phyloP scores from a whole-genome alignment of 75 land plant species.

The Adiantum capillusveneris region DNA sequence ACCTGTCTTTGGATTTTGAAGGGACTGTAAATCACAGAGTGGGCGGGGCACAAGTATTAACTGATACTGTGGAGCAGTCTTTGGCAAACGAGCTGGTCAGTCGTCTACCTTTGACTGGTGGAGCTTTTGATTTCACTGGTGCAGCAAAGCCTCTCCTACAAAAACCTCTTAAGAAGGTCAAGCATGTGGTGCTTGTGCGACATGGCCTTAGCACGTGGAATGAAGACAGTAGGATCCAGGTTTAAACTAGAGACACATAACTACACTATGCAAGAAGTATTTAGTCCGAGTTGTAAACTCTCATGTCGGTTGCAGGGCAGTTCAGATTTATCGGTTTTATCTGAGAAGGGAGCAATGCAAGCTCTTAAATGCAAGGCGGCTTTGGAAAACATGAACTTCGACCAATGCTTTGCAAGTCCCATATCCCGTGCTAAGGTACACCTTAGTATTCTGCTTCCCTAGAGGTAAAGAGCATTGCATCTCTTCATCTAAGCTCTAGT shows the following conservation, averaged over 20 bases:
- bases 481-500: no score
- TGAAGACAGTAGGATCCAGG: slow-evolving; percentile 68
- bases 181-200: slow-evolving; percentile 60
- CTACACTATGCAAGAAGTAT: no score
- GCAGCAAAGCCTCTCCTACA: slow-evolving; percentile 51
- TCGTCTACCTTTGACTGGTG: slow-evolving; percentile 42
- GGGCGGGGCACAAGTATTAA: neutral
- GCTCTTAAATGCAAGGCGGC: slow-evolving; percentile 49
- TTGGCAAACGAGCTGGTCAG: neutral
- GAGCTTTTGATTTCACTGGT: slow-evolving; percentile 60
- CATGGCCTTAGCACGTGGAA: slow-evolving; percentile 90
- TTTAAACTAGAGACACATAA: slow-evolving; percentile 12
- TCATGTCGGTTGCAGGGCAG: slow-evolving; percentile 70
- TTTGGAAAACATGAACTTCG: slow-evolving; percentile 44
- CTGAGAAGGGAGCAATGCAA: slow-evolving; percentile 53
- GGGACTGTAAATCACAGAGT: neutral
- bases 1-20: no score
- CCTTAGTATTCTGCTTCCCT: neutral
- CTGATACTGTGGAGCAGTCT: neutral
- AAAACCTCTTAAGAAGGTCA: slow-evolving; percentile 29
- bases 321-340: slow-evolving; percentile 56
- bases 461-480: no score
- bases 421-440: slow-evolving; percentile 74
- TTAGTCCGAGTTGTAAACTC: no score
- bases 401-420: slow-evolving; percentile 74